phyloP scores from a whole-genome alignment of 2,329 filamentous ascomycete species.

The Colletotrichum gigasporum region DNA sequence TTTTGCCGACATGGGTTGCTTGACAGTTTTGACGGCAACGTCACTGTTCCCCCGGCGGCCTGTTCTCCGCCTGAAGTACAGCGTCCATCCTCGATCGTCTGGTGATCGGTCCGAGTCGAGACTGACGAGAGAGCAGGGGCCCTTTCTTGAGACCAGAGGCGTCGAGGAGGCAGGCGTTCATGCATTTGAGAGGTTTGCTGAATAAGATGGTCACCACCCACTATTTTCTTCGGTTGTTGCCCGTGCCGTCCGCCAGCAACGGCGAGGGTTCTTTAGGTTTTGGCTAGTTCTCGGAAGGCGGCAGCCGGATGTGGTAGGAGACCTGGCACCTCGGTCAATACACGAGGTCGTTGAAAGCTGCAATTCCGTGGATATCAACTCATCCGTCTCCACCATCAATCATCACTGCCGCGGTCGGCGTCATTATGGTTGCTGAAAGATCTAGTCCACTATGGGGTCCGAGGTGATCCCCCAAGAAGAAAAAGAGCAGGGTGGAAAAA shows the following conservation, averaged over 20 bases:
- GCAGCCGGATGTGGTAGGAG: background rate
- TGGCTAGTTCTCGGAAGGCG: background rate
- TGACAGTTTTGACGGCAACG: constrained; percentile 14
- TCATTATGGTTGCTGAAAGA: constrained; percentile 5
- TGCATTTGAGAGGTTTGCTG: constrained; percentile 10
- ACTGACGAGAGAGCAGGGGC: background rate
- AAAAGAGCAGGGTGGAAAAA: background rate
- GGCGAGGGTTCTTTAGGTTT: background rate
- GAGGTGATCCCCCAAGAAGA: constrained; percentile 2
- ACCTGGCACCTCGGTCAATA: background rate
- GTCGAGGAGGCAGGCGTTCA: constrained; percentile 16
- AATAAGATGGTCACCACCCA: background rate
- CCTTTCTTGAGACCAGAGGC: background rate
- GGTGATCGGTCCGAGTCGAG: constrained; percentile 16
- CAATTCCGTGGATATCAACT: background rate
- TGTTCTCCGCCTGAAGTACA: constrained; percentile 22
- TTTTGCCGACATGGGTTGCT: constrained; percentile 25
- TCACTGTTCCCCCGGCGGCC: constrained; percentile 23
- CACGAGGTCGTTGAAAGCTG: background rate
- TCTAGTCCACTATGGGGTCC: background rate
- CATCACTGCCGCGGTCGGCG: background rate
- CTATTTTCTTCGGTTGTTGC: background rate
- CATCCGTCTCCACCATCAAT: background rate
- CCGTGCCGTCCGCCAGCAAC: background rate
- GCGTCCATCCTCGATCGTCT: constrained; percentile 22